These are phyloP conservation scores for Clonostachys byssicola DNA, from an alignment of 2,329 filamentous ascomycete genomes.

Conservation along the genomic window DNA sequence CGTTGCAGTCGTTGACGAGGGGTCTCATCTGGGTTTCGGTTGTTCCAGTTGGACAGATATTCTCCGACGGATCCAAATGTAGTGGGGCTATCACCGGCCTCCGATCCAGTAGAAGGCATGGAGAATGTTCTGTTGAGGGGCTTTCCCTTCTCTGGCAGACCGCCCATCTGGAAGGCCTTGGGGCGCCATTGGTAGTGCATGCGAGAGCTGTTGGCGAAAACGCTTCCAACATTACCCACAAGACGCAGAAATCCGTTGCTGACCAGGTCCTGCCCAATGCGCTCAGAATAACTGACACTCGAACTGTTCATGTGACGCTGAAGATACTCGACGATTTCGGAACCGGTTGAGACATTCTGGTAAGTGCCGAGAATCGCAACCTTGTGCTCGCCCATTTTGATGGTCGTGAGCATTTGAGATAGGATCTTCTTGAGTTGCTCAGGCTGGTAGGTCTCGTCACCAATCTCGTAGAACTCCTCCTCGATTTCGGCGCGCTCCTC, in stretches of 20 bases:
- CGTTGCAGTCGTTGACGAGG: conserved; percentile 79
- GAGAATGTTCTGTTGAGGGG: conserved; percentile 72
- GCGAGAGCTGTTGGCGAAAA: conserved; percentile 94
- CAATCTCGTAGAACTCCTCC: conserved; percentile 83
- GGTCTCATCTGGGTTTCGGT: conserved; percentile 86
- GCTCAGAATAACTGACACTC: conserved; percentile 86
- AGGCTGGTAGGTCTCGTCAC: conserved; percentile 78
- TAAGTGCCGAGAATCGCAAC: conserved; percentile 95
- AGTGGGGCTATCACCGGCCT: conserved; percentile 62
- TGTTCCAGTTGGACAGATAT: conserved; percentile 89
- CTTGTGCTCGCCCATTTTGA: conserved; percentile 87
- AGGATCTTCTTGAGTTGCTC: conserved; percentile 92
- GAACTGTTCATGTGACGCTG: conserved; percentile 82
- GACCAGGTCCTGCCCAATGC: conserved; percentile 91
- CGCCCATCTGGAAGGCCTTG: conserved; percentile 83
- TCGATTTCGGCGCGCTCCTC: conserved; percentile 57
- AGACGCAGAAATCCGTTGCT: conserved; percentile 81
- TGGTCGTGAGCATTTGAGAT: conserved; percentile 77
- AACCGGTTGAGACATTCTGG: conserved; percentile 83
- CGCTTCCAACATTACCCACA: conserved; percentile 90
- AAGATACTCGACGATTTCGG: conserved; percentile 94
- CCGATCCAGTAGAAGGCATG: conserved; percentile 54
- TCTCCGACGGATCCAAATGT: conserved; percentile 80
- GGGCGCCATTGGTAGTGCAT: conserved; percentile 98
- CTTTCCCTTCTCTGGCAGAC: conserved; percentile 88